phyloP scores from a whole-genome alignment of 2,329 filamentous ascomycete genomes.

The Davidsoniella virescens region DNA sequence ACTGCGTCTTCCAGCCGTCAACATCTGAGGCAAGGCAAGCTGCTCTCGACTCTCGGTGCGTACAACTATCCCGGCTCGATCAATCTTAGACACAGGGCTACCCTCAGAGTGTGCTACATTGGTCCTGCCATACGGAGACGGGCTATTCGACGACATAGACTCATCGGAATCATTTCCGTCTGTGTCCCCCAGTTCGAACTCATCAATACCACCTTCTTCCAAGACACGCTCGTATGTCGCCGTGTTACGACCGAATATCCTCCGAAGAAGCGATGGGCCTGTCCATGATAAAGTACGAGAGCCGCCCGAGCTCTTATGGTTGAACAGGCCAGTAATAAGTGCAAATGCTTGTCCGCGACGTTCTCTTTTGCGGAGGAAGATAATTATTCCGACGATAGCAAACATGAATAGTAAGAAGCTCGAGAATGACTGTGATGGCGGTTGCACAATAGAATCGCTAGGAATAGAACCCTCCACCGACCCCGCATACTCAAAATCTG shows the following conservation, averaged over 20 bases:
- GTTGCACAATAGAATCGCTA: constrained; percentile 40
- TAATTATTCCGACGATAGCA: constrained; percentile 51
- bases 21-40: constrained; percentile 41
- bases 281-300: constrained; percentile 18
- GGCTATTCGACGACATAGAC: constrained; percentile 7
- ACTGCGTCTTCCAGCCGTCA: constrained; percentile 41
- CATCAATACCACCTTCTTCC: constrained; percentile 58
- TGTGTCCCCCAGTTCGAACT: constrained; percentile 62
- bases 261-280: constrained; percentile 32
- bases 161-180: constrained; percentile 43
- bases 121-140: constrained; percentile 15
- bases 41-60: constrained; percentile 78
- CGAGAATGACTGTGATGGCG: constrained; percentile 52
- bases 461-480: not conserved
- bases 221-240: constrained; percentile 66
- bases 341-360: constrained; percentile 32
- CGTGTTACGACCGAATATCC: constrained; percentile 45
- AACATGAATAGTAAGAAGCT: constrained; percentile 64
- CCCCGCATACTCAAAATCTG: constrained; percentile 74
- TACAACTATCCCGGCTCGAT: constrained; percentile 57
- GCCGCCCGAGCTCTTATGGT: constrained; percentile 30
- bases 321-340: constrained; percentile 17
- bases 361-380: constrained; percentile 66
- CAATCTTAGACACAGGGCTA: constrained; percentile 27
- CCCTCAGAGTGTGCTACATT: not conserved